A percentile compares a stretch with the other conserved stretches of the same genome.
Conservation (phyloP, 2,329 filamentous ascomycete genomes). For the Alternaria ethzedia region DNA sequence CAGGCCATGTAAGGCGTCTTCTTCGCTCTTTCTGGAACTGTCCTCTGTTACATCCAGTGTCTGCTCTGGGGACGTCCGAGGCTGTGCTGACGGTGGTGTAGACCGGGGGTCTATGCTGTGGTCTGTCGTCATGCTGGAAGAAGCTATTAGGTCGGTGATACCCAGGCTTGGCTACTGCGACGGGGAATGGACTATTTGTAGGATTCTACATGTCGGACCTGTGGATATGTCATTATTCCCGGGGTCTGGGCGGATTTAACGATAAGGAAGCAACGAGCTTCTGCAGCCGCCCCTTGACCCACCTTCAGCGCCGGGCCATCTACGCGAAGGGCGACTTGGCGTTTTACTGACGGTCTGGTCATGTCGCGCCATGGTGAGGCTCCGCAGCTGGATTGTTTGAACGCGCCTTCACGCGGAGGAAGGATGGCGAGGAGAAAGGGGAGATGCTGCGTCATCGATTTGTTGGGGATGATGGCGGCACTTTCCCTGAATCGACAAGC, state of each 20-base stretch:
- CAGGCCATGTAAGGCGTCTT: conserved; percentile 7
- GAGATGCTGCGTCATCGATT: conserved; percentile 8
- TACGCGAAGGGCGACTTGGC: neutral
- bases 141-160: neutral
- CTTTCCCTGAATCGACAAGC: neutral
- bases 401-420: neutral
- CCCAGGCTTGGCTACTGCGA: neutral
- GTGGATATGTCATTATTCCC: conserved; percentile 15
- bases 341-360: neutral
- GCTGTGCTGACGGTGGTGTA: neutral
- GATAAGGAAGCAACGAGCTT: neutral
- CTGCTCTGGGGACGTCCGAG: neutral
- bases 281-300: neutral
- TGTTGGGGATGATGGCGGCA: neutral
- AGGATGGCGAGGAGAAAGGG: neutral
- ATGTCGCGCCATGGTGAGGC: neutral
- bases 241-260: conserved; percentile 9
- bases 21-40: conserved; percentile 10
- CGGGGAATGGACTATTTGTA: conserved; percentile 9
- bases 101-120: neutral
- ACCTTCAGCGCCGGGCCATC: neutral
- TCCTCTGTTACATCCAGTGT: neutral
- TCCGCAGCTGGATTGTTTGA: neutral
- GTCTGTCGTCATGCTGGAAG: neutral
- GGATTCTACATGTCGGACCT: neutral